These are phyloP conservation scores for Parachaetomium inaequale DNA, from an alignment of 495 filamentous ascomycete genomes.

Conservation along the genomic window DNA sequence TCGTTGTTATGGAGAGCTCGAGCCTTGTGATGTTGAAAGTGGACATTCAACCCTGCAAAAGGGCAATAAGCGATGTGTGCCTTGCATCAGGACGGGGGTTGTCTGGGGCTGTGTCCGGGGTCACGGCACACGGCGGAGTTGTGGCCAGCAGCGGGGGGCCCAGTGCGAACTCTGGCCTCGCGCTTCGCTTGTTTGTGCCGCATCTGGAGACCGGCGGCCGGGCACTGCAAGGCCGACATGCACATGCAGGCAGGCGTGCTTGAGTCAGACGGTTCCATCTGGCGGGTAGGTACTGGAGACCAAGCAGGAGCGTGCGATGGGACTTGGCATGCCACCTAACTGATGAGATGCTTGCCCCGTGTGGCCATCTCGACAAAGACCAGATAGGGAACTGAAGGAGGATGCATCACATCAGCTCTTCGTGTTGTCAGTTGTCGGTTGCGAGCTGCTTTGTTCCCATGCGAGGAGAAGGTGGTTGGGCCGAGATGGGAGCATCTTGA, in stretches of 20 bases:
- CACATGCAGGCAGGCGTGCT: background rate
- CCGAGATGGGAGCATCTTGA: background rate
- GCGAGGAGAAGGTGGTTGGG: background rate
- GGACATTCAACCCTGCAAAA: background rate
- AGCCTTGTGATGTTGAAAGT: background rate
- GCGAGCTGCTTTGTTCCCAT: too few species aligned
- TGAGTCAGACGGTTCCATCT: background rate
- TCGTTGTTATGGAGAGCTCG: background rate
- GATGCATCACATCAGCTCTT: too few species aligned
- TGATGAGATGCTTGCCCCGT: too few species aligned
- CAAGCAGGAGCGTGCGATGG: too few species aligned
- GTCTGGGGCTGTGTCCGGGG: background rate
- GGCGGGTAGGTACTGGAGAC: too few species aligned
- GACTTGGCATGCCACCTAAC: too few species aligned
- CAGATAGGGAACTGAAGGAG: too few species aligned
- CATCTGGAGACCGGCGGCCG: background rate
- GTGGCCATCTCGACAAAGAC: too few species aligned
- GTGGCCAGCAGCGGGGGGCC: constrained; percentile 13
- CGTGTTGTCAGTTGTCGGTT: too few species aligned
- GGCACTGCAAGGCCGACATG: background rate
- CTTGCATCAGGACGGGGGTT: background rate
- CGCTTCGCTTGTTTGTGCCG: background rate
- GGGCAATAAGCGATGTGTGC: background rate
- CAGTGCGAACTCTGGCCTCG: constrained; percentile 23
- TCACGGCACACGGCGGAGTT: background rate